Conservation (phyloP, 2,329 filamentous ascomycete species). For the Scopulariopsis brevicaulis region DNA sequence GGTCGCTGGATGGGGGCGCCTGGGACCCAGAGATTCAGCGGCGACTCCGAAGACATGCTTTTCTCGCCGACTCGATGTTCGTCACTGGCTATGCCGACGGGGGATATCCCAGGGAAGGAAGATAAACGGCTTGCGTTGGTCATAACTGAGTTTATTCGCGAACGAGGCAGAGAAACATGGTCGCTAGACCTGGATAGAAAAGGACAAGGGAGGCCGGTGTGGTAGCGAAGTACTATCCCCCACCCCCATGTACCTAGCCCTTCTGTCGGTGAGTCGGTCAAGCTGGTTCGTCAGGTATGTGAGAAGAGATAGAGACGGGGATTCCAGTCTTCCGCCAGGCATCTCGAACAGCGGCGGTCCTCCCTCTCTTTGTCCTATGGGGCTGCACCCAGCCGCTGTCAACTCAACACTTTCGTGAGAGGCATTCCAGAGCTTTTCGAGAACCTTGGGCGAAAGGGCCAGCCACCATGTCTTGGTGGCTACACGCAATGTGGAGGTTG, state of each 20-base stretch:
- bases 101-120: not conserved
- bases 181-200: too few species aligned
- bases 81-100: not conserved
- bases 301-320: not conserved
- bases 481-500: not conserved
- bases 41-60: not conserved
- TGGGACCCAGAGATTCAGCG: not conserved
- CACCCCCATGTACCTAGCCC: not conserved
- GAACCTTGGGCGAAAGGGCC: not conserved
- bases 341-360: not conserved
- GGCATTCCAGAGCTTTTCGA: not conserved
- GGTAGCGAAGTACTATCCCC: not conserved
- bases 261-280: not conserved
- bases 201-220: not conserved
- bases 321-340: not conserved
- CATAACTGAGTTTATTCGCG: not conserved
- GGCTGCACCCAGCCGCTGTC: constrained; percentile 3
- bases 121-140: constrained; percentile 1
- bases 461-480: not conserved
- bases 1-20: not conserved
- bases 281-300: not conserved
- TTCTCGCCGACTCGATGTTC: not conserved
- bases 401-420: constrained; percentile 2
- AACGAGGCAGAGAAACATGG: not conserved
- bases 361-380: not conserved